Conservation (phyloP, 228 moss, liverwort and hornwort genomes). For the Sphagnum magellanicum region DNA sequence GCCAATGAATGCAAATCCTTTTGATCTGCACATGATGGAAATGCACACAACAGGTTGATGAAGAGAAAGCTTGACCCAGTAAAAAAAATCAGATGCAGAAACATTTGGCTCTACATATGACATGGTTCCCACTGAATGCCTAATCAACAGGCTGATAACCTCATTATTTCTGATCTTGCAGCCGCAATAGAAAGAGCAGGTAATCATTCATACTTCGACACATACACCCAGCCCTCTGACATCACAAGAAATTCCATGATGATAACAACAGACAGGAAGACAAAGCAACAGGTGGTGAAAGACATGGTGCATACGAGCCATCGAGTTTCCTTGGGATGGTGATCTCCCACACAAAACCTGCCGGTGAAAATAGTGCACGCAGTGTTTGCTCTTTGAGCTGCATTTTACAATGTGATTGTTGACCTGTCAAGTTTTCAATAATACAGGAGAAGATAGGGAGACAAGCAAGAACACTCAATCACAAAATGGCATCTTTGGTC, state of each 20-base stretch:
- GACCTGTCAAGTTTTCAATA: not conserved
- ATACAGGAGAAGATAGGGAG: not conserved
- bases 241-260: too few relatives aligned
- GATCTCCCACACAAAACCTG: conserved; percentile 90
- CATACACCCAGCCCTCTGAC: too few relatives aligned
- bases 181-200: too few relatives aligned
- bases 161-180: too few relatives aligned
- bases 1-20: conserved; percentile 94
- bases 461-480: not conserved
- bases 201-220: too few relatives aligned
- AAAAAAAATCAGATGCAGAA: not conserved
- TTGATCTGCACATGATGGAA: conserved; percentile 38
- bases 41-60: not conserved
- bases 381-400: conserved; percentile 79
- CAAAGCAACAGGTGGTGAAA: too few relatives aligned
- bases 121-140: too few relatives aligned
- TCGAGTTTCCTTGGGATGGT: conserved; percentile 89
- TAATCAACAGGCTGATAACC: too few relatives aligned
- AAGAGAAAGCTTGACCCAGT: not conserved
- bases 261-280: too few relatives aligned
- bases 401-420: conserved; percentile 2
- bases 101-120: too few relatives aligned
- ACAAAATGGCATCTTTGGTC: not conserved
- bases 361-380: conserved; percentile 77
- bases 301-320: conserved; percentile 39